Evolutionary conservation across 768 basidiomycete species (phyloP).

Genomic region (Lactarius pseudohatsudake): DNA sequence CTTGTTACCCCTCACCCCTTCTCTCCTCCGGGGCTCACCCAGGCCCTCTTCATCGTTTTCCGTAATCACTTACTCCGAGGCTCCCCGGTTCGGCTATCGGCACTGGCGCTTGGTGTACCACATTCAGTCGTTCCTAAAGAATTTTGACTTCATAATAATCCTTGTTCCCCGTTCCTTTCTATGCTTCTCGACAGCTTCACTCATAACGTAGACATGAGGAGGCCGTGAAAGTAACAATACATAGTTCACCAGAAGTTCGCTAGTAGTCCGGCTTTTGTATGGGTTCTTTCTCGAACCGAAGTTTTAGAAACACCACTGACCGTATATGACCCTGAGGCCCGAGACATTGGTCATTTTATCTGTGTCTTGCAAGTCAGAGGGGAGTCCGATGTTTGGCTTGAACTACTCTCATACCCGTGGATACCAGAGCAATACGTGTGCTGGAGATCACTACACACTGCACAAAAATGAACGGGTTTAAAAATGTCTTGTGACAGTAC

Average conservation of each 20-base stretch:
- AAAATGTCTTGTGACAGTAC: conserved; percentile 9
- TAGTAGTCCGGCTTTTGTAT: neutral
- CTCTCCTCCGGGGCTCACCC: no score
- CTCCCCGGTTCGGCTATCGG: neutral
- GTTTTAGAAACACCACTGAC: neutral
- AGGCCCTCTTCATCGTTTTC: neutral
- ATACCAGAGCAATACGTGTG: conserved; percentile 34
- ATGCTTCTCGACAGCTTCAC: neutral
- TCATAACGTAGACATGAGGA: neutral
- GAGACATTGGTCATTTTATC: neutral
- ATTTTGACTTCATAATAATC: neutral
- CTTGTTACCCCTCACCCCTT: neutral
- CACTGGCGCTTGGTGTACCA: neutral
- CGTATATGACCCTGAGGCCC: neutral
- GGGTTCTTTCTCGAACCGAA: neutral
- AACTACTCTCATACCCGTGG: conserved; percentile 41
- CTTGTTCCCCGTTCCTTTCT: neutral
- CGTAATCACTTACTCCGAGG: neutral
- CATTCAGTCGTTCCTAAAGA: neutral
- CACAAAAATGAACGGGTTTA: neutral
- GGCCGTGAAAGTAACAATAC: no score
- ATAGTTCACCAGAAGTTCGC: neutral
- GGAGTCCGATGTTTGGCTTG: conserved; percentile 38
- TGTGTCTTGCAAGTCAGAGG: neutral
- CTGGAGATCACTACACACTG: neutral